Conservation (phyloP, 352 stramenopile species). For the Bremia lactucae region DNA sequence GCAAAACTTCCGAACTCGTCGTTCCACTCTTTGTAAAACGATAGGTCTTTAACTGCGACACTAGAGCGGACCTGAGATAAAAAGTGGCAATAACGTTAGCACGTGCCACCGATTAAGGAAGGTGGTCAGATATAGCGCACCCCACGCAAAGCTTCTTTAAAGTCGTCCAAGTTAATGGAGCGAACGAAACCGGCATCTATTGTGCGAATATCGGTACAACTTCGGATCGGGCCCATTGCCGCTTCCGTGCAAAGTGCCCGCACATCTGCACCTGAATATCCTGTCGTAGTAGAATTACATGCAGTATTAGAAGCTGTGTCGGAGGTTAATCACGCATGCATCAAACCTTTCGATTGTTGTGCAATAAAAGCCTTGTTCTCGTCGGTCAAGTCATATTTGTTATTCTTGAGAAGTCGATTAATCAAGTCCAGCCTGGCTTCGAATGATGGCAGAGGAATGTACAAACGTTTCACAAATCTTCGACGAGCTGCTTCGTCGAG, state of each 20-base stretch:
- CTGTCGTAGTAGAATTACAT: slow-evolving; percentile 20
- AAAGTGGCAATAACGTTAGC: neutral
- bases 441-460: slow-evolving; percentile 92
- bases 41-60: slow-evolving; percentile 90
- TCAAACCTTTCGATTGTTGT: slow-evolving; percentile 61
- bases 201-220: slow-evolving; percentile 68
- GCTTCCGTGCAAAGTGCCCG: slow-evolving; percentile 95
- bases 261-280: slow-evolving; percentile 97
- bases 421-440: slow-evolving; percentile 85
- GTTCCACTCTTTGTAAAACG: slow-evolving; percentile 90
- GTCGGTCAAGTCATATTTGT: slow-evolving; percentile 82
- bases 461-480: slow-evolving; percentile 96
- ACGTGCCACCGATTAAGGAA: neutral
- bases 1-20: slow-evolving; percentile 87
- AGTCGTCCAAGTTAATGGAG: slow-evolving; percentile 92
- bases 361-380: slow-evolving; percentile 87
- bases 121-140: slow-evolving; percentile 23
- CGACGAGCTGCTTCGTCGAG: slow-evolving; percentile 94
- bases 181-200: slow-evolving; percentile 88
- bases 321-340: neutral
- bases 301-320: slow-evolving; percentile 1
- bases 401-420: slow-evolving; percentile 87
- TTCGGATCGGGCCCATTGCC: slow-evolving; percentile 93
- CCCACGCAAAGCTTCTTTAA: slow-evolving; percentile 85
- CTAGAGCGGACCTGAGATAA: slow-evolving; percentile 84